phyloP scores from a whole-genome alignment of 805 yeast genomes.

The Nakazawaea wickerhamii region DNA sequence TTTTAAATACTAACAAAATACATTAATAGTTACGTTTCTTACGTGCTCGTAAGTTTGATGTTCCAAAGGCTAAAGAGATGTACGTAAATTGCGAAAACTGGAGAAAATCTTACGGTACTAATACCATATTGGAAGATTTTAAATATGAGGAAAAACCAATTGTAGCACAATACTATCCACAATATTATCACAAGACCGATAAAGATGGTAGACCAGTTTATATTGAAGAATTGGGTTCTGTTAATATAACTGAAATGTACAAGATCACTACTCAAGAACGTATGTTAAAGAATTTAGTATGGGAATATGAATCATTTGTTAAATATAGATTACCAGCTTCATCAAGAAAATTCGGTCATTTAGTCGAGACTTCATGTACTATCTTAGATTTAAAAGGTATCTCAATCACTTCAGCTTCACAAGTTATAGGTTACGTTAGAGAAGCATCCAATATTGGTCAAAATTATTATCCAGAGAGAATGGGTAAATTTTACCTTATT shows the following conservation, averaged over 20 bases:
- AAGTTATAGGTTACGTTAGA: conserved; percentile 80
- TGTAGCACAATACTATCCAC: conserved; percentile 90
- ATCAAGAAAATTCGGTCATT: conserved; percentile 69
- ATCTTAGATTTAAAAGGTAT: conserved; percentile 94
- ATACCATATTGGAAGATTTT: conserved; percentile 82
- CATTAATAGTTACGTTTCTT: conserved; percentile 58
- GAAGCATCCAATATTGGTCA: conserved; percentile 95
- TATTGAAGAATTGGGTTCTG: conserved; percentile 88
- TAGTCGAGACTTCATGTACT: conserved; percentile 95
- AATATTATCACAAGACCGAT: conserved; percentile 95
- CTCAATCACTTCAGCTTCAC: conserved; percentile 75
- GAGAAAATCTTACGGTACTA: conserved; percentile 83
- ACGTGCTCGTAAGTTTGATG: conserved; percentile 92
- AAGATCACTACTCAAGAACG: conserved; percentile 92
- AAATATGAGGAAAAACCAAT: conserved; percentile 88
- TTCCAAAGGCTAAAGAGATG: conserved; percentile 76
- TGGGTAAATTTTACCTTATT: conserved; percentile 95
- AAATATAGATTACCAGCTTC: conserved; percentile 88
- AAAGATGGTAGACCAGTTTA: conserved; percentile 96
- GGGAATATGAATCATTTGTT: conserved; percentile 95
- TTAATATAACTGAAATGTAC: conserved; percentile 85
- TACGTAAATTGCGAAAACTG: conserved; percentile 82
- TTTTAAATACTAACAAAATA: conserved; percentile 3
- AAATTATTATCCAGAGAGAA: conserved; percentile 96
- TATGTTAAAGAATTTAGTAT: conserved; percentile 90